Percentiles rank a stretch among this genome's conserved stretches.
These are phyloP conservation scores for Trametes meyenii DNA, from an alignment of 768 basidiomycete genomes.

Conservation along the genomic window DNA sequence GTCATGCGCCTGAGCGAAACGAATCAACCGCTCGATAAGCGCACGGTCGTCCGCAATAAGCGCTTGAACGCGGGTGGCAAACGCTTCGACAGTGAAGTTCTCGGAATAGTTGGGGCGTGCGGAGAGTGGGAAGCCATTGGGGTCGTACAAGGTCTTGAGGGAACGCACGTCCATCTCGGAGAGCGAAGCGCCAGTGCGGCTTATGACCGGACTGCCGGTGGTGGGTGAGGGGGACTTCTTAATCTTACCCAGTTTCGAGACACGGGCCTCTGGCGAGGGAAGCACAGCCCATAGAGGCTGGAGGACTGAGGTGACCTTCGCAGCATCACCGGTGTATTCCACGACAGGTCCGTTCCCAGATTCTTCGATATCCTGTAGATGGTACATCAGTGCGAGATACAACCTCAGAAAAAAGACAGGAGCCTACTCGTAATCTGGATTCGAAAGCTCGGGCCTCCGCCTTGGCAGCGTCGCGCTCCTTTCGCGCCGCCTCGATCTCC, in stretches of 20 bases:
- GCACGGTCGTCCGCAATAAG: slow-evolving; percentile 82
- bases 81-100: slow-evolving; percentile 71
- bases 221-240: slow-evolving; percentile 35
- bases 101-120: slow-evolving; percentile 20
- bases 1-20: slow-evolving; percentile 89
- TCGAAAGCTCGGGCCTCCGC: slow-evolving; percentile 33
- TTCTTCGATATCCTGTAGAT: slow-evolving; percentile 13
- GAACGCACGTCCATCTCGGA: slow-evolving; percentile 87
- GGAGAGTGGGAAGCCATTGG: slow-evolving; percentile 24
- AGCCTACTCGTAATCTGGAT: slow-evolving; percentile 52
- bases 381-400: background rate
- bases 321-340: slow-evolving; percentile 46
- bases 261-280: slow-evolving; percentile 84
- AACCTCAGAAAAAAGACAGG: background rate
- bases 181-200: slow-evolving; percentile 54
- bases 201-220: slow-evolving; percentile 28
- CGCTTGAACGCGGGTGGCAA: slow-evolving; percentile 76
- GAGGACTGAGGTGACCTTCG: slow-evolving; percentile 61
- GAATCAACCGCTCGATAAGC: slow-evolving; percentile 79
- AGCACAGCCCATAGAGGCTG: slow-evolving; percentile 79
- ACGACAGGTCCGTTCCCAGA: slow-evolving; percentile 25
- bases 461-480: slow-evolving; percentile 32
- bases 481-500: slow-evolving; percentile 27
- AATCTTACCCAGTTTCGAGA: slow-evolving; percentile 56
- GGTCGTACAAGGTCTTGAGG: slow-evolving; percentile 78